Conservation (phyloP, 257 asterid genomes). For the Cordia subcordata region DNA sequence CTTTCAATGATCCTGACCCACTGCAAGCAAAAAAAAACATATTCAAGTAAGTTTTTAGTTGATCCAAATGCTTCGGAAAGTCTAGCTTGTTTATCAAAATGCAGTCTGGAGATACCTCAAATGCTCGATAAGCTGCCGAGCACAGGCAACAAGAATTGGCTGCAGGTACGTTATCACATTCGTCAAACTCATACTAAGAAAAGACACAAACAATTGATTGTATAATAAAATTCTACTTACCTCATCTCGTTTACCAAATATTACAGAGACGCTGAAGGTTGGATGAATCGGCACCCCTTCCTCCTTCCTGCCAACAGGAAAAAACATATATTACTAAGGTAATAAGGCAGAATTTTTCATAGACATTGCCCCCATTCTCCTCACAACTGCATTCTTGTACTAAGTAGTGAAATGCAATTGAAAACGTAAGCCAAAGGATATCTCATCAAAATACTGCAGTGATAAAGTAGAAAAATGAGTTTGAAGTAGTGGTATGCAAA, state of each 20-base stretch:
- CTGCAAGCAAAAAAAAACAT: slow-evolving; percentile 34
- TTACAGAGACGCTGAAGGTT: slow-evolving; percentile 61
- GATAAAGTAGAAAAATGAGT: slow-evolving; percentile 3
- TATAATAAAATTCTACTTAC: slow-evolving; percentile 26
- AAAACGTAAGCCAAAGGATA: no score
- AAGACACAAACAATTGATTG: neutral
- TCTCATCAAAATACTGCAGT: neutral
- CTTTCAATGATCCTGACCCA: slow-evolving; percentile 59
- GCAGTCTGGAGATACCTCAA: slow-evolving; percentile 50
- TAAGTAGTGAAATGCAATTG: no score
- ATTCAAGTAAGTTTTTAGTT: neutral
- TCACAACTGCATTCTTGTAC: slow-evolving; percentile 4
- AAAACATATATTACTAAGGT: neutral
- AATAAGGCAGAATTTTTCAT: neutral
- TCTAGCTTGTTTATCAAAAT: neutral
- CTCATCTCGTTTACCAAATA: slow-evolving; percentile 87
- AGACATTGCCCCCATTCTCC: neutral
- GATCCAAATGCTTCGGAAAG: slow-evolving; percentile 1
- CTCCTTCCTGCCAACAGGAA: slow-evolving; percentile 68
- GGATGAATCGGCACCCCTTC: slow-evolving; percentile 68
- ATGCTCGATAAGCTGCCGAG: slow-evolving; percentile 77
- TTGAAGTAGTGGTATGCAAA: slow-evolving; percentile 7
- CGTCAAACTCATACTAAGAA: slow-evolving; percentile 3
- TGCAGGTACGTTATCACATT: slow-evolving; percentile 27
- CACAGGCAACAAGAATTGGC: slow-evolving; percentile 88